These are phyloP conservation scores for Berkeleyomyces rouxiae DNA, from an alignment of 2,329 filamentous ascomycete genomes.

Conservation along the genomic window DNA sequence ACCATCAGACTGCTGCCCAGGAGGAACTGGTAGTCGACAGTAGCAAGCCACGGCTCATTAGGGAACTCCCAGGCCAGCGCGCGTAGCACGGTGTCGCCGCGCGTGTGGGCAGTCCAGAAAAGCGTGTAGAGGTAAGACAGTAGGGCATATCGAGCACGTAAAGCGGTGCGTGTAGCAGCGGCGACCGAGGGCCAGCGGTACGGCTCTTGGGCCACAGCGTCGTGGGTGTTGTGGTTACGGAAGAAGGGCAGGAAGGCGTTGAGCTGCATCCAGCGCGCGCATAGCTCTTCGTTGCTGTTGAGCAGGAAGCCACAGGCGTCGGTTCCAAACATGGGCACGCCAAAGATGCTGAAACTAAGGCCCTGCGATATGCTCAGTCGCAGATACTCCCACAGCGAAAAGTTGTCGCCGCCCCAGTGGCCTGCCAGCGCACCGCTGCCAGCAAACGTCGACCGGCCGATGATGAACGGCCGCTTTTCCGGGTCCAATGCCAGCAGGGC, in stretches of 20 bases:
- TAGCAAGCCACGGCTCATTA: conserved; percentile 28
- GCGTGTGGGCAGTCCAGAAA: conserved; percentile 39
- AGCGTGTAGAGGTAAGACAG: conserved; percentile 72
- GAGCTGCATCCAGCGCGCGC: conserved; percentile 50
- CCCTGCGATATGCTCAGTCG: conserved; percentile 64
- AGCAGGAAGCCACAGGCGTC: conserved; percentile 65
- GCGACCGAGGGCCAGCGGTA: conserved; percentile 52
- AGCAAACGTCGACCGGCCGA: conserved; percentile 66
- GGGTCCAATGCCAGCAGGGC: conserved; percentile 49
- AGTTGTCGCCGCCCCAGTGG: conserved; percentile 71
- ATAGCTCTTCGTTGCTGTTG: conserved; percentile 45
- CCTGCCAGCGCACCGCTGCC: conserved; percentile 61
- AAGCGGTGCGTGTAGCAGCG: conserved; percentile 47
- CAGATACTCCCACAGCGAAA: conserved; percentile 55
- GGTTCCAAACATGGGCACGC: conserved; percentile 51
- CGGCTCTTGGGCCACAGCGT: conserved; percentile 40
- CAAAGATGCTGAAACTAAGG: conserved; percentile 54
- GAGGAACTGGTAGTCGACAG: conserved; percentile 33
- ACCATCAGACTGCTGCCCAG: conserved; percentile 33
- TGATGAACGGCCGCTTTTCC: conserved; percentile 63
- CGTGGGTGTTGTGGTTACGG: conserved; percentile 46
- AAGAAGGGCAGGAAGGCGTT: conserved; percentile 58
- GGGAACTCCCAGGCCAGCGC: conserved; percentile 61
- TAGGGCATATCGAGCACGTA: conserved; percentile 57
- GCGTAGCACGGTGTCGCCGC: conserved; percentile 48